phyloP scores from a whole-genome alignment of 2,329 filamentous ascomycete species.

The Gyromitra esculenta region DNA sequence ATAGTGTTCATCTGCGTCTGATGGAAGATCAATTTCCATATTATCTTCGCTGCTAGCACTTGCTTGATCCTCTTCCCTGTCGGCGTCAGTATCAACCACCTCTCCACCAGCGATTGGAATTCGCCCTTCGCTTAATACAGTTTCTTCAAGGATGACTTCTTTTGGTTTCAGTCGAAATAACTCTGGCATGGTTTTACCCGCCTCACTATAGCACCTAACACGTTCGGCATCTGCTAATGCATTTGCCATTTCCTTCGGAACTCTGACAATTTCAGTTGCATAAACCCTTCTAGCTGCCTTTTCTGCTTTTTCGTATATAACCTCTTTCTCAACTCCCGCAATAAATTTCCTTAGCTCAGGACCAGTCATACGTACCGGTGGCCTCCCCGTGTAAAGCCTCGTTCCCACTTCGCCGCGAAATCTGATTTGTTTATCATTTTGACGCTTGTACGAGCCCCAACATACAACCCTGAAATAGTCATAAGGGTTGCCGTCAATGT shows the following conservation, averaged over 20 bases:
- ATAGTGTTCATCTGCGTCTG: slow-evolving; percentile 21
- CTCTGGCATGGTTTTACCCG: background rate
- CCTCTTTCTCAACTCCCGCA: background rate
- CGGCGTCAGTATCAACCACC: background rate
- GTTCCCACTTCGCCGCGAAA: slow-evolving; percentile 13
- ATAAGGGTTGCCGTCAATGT: background rate
- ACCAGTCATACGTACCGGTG: slow-evolving; percentile 23
- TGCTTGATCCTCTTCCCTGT: background rate
- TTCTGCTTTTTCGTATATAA: slow-evolving; percentile 11
- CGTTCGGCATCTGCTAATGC: slow-evolving; percentile 10
- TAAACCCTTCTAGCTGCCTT: slow-evolving; percentile 56
- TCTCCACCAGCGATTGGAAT: background rate
- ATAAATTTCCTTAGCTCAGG: slow-evolving; percentile 9
- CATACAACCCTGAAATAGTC: background rate
- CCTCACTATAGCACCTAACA: background rate
- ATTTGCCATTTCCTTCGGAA: background rate
- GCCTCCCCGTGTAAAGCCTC: slow-evolving; percentile 1
- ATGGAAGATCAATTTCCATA: slow-evolving; percentile 19
- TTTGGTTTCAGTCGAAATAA: slow-evolving; percentile 11
- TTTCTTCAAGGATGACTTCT: background rate
- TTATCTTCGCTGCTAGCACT: background rate
- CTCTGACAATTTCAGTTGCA: background rate
- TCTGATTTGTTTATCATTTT: background rate
- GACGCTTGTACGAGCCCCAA: slow-evolving; percentile 14
- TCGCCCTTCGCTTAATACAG: background rate